Evolutionary conservation across 768 basidiomycete genomes (phyloP).

Genomic region (Kondoa malvinella): DNA sequence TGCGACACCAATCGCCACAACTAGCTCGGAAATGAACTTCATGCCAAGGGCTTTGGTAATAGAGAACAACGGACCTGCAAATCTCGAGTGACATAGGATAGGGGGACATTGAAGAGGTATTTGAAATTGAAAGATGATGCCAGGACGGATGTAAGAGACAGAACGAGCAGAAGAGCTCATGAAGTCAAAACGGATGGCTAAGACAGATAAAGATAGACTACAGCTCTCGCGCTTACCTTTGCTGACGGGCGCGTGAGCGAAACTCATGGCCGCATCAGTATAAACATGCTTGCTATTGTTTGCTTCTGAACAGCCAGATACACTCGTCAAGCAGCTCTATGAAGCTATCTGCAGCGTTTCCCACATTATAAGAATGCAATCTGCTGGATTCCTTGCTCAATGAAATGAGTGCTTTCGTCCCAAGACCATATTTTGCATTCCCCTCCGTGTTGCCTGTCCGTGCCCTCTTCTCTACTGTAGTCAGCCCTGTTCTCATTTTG

Average conservation of each 20-base stretch:
- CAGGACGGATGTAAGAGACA: background rate
- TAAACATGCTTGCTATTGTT: background rate
- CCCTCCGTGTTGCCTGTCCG: background rate
- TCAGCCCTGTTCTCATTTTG: background rate
- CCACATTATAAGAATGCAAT: too few species aligned
- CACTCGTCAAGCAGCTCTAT: too few species aligned
- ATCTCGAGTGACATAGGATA: background rate
- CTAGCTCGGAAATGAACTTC: background rate
- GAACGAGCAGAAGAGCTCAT: background rate
- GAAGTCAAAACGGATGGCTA: background rate
- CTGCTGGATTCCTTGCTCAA: too few species aligned
- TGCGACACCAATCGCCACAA: slow-evolving; percentile 13
- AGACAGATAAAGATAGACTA: background rate
- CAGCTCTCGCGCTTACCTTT: background rate
- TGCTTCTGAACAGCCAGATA: too few species aligned
- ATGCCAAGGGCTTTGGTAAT: background rate
- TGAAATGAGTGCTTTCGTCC: background rate
- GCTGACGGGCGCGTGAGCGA: slow-evolving; percentile 1
- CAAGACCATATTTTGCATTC: background rate
- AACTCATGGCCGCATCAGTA: background rate
- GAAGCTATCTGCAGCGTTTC: too few species aligned
- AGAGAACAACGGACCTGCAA: background rate
- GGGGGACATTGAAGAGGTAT: background rate
- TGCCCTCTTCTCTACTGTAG: background rate
- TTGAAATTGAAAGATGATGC: background rate